Evolutionary conservation across 2,329 filamentous ascomycete species (phyloP).

Genomic region (Penicillium italicum): DNA sequence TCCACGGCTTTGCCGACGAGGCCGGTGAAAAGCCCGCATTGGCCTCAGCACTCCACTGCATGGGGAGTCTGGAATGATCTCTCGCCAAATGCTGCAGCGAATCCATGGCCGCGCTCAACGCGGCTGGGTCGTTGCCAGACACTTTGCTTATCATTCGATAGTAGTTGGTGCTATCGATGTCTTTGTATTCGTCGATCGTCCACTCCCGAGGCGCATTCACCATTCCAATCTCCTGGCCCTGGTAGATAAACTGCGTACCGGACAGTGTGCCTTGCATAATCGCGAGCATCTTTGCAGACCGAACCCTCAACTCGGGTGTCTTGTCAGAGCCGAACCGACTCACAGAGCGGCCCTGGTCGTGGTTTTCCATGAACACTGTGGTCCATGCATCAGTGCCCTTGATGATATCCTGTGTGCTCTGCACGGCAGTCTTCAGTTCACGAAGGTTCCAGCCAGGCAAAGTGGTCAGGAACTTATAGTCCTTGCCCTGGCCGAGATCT

Average conservation of each 20-base stretch:
- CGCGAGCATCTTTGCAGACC: constrained; percentile 53
- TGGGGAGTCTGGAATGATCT: constrained; percentile 64
- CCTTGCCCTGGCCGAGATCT: constrained; percentile 52
- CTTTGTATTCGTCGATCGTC: constrained; percentile 45
- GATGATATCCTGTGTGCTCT: constrained; percentile 53
- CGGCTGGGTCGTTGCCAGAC: constrained; percentile 35
- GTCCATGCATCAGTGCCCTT: constrained; percentile 51
- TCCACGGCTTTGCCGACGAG: constrained; percentile 53
- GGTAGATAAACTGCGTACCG: constrained; percentile 58
- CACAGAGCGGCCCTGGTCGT: constrained; percentile 58
- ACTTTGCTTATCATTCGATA: constrained; percentile 39
- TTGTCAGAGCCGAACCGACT: constrained; percentile 53
- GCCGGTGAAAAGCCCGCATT: constrained; percentile 65
- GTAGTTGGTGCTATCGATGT: constrained; percentile 48
- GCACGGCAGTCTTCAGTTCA: constrained; percentile 42
- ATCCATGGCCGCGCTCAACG: constrained; percentile 46
- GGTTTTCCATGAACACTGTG: constrained; percentile 61
- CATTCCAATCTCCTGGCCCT: constrained; percentile 62
- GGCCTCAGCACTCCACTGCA: constrained; percentile 59
- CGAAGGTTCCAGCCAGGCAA: constrained; percentile 46
- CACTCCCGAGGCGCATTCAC: constrained; percentile 52
- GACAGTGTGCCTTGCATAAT: constrained; percentile 48
- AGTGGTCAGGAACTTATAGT: constrained; percentile 45
- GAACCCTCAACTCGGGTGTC: constrained; percentile 44
- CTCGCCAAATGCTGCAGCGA: constrained; percentile 55